Base-by-base conservation (phyloP, 768 basidiomycete species). In the Amanita rubescens region DNA sequence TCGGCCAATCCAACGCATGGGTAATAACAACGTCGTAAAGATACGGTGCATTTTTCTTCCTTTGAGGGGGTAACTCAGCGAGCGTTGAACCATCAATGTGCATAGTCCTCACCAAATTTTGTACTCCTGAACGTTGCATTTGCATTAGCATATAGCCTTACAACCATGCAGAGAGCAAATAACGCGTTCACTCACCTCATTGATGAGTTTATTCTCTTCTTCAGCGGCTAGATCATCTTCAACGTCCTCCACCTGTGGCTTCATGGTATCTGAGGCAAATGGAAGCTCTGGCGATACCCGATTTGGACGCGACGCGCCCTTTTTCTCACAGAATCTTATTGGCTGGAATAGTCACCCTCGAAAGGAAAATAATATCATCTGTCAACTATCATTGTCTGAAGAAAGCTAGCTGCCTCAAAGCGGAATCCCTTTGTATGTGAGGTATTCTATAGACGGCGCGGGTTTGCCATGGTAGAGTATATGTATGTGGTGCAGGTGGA, bases 41-140 rank as follows among this genome's bases (percentile, higher is more conserved):
- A 71, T 95, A 98, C 11, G 94, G 95, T 50, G 94, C 92, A 71
- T 94, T 95, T 74, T 93, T 93, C 77, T 93, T 93, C 90, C 90
- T 93, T 66, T 46, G 47, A 39, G 55, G 45, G 17, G 32, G 46
- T 54, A 22, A 42, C 27, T 42, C 11, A 42, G 22, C 19, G 24
- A 38, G 33, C n/a, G 19, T 47, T 42, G 19, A 8, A 14, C 37
- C 17, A 38, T 35, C 43, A 10, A 47, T 9, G 41, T 19, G 11
- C 27, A 35, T 30, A 55, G 44, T 37, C 12, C 63, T 60, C 61
- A 87, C 89, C 89, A 91, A 59, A 81, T 89, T 70, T 91, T 91
- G 65, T 91, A 91, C 67, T 91, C 89, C 87, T 91, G 15, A 30
- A 4, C 11, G 20, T 15, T 55, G 20, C 19, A 35, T 45, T 42